Conservation (phyloP, 371 early-diverging fungal genomes). For the Mucor indicus region DNA sequence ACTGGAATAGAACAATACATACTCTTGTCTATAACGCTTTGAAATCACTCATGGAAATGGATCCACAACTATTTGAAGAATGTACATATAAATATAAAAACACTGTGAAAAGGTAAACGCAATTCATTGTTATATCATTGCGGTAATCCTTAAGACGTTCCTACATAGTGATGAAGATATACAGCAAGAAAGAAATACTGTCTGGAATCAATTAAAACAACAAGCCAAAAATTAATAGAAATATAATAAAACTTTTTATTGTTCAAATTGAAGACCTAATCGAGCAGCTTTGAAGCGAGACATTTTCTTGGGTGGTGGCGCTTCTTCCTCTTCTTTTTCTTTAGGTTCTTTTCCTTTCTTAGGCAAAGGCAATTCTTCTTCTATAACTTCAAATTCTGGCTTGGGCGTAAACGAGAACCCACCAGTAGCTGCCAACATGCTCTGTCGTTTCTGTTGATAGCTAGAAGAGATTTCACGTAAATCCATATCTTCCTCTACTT, state of each 20-base stretch:
- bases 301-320: conserved; percentile 29
- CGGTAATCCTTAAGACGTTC: no score
- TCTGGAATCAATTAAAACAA: no score
- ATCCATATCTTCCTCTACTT: conserved; percentile 60
- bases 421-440: conserved; percentile 38
- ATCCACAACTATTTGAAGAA: conserved; percentile 86
- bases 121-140: no score
- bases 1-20: conserved; percentile 96
- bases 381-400: conserved; percentile 44
- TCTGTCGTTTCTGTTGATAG: conserved; percentile 34
- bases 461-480: conserved; percentile 39
- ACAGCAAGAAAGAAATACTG: no score
- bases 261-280: conserved; percentile 9
- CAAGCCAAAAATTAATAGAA: no score
- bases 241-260: no score
- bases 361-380: conserved; percentile 45
- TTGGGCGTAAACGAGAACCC: conserved; percentile 36
- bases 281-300: conserved; percentile 50
- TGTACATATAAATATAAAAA: conserved; percentile 75
- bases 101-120: conserved; percentile 10
- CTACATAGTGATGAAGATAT: no score
- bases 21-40: conserved; percentile 88
- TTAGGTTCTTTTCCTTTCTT: conserved; percentile 12
- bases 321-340: conserved; percentile 13
- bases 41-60: conserved; percentile 89